Evolutionary conservation across 176 grass and related monocot genomes (phyloP).

Genomic region (Sorghum bicolor): DNA sequence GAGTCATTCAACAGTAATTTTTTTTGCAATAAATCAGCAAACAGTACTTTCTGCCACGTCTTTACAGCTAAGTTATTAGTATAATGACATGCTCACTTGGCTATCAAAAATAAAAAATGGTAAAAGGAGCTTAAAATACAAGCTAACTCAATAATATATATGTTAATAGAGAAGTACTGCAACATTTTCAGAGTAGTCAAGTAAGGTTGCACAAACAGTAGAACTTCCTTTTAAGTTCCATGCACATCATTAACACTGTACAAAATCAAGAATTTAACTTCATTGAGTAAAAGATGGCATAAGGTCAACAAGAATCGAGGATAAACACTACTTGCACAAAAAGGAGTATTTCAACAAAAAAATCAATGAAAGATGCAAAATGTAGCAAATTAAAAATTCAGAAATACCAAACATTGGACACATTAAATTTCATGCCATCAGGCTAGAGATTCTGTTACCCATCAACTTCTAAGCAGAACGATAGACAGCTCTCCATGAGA

Average conservation of each 20-base stretch:
- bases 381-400: constrained; percentile 12
- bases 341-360: neutral
- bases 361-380: neutral
- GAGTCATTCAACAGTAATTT: no score
- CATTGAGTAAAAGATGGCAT: neutral
- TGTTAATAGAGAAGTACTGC: neutral
- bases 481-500: constrained; percentile 15
- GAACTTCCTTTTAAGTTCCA: neutral
- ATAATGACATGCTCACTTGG: no score
- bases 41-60: no score
- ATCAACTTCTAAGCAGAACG: constrained; percentile 32
- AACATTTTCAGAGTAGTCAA: neutral
- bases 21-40: no score
- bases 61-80: no score
- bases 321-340: neutral
- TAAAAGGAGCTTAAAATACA: no score
- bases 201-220: neutral
- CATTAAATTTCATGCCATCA: constrained; percentile 39
- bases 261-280: constrained; percentile 8
- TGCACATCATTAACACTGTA: neutral
- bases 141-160: neutral
- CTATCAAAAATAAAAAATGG: no score
- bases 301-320: neutral
- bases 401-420: neutral
- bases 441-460: constrained; percentile 18